Evolutionary conservation across 805 yeast species (phyloP).

Genomic region (Ogataea philodendri): DNA sequence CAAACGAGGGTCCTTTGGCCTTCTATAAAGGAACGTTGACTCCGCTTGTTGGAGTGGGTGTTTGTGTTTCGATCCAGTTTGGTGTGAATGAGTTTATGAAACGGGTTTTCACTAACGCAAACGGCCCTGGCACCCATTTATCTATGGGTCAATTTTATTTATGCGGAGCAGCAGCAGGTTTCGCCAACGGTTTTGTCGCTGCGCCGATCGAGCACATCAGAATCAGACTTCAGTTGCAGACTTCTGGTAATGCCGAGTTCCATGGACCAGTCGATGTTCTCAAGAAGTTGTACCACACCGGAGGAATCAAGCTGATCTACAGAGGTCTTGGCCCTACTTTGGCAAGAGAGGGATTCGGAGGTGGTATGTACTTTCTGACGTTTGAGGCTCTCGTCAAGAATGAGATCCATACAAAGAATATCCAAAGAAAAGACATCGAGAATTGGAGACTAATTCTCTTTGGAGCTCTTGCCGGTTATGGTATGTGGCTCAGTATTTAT

Average conservation of each 20-base stretch:
- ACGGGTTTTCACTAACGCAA: slow-evolving; percentile 54
- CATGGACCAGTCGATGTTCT: slow-evolving; percentile 80
- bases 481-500: slow-evolving; percentile 81
- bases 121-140: slow-evolving; percentile 44
- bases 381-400: slow-evolving; percentile 83
- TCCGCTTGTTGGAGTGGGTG: slow-evolving; percentile 95
- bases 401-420: slow-evolving; percentile 48
- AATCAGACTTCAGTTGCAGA: slow-evolving; percentile 89
- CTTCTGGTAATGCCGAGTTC: slow-evolving; percentile 43
- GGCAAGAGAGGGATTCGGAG: slow-evolving; percentile 80
- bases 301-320: slow-evolving; percentile 57
- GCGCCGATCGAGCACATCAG: slow-evolving; percentile 95
- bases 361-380: slow-evolving; percentile 84
- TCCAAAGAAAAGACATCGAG: slow-evolving; percentile 71
- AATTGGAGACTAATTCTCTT: slow-evolving; percentile 81
- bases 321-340: slow-evolving; percentile 84
- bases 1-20: slow-evolving; percentile 80
- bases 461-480: slow-evolving; percentile 90
- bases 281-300: slow-evolving; percentile 49
- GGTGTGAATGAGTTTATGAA: slow-evolving; percentile 95
- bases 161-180: slow-evolving; percentile 90
- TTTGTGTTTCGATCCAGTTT: slow-evolving; percentile 94
- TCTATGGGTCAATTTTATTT: slow-evolving; percentile 65
- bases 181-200: slow-evolving; percentile 85
- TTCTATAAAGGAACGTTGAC: slow-evolving; percentile 93